Conservation (phyloP, 768 basidiomycete genomes). For the Mycena leptocephala region DNA sequence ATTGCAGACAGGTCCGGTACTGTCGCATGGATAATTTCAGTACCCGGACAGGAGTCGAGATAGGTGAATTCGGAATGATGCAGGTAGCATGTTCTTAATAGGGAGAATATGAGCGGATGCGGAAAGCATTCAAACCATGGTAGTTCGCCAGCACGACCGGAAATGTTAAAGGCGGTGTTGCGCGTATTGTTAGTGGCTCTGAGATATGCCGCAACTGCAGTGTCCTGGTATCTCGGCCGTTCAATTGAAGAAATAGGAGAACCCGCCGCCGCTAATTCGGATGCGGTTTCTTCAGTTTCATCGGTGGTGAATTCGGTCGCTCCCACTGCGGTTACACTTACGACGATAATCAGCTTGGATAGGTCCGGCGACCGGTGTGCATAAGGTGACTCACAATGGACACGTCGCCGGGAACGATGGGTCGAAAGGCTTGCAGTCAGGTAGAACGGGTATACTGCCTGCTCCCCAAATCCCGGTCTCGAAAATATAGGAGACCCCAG, state of each 20-base stretch:
- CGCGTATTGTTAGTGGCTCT: neutral
- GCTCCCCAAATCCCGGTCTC: neutral
- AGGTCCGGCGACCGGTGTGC: neutral
- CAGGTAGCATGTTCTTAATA: too few species aligned
- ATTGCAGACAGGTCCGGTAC: neutral
- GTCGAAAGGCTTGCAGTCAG: neutral
- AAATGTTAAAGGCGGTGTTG: neutral
- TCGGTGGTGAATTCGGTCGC: conserved; percentile 4
- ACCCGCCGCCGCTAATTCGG: neutral
- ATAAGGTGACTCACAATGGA: neutral
- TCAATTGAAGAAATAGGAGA: neutral
- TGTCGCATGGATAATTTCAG: too few species aligned
- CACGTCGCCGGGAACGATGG: conserved; percentile 1
- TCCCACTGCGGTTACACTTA: conserved; percentile 8
- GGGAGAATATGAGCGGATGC: too few species aligned
- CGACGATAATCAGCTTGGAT: neutral
- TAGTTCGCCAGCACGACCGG: conserved; percentile 6
- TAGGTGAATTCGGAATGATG: neutral
- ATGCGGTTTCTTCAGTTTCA: neutral
- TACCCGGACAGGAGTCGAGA: too few species aligned
- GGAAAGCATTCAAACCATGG: neutral
- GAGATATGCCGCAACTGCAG: neutral
- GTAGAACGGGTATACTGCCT: neutral
- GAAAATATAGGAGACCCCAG: neutral
- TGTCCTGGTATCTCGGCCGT: conserved; percentile 1